These are phyloP conservation scores for Pulveroboletus sp. DNA, from an alignment of 768 basidiomycete species.

Conservation along the genomic window DNA sequence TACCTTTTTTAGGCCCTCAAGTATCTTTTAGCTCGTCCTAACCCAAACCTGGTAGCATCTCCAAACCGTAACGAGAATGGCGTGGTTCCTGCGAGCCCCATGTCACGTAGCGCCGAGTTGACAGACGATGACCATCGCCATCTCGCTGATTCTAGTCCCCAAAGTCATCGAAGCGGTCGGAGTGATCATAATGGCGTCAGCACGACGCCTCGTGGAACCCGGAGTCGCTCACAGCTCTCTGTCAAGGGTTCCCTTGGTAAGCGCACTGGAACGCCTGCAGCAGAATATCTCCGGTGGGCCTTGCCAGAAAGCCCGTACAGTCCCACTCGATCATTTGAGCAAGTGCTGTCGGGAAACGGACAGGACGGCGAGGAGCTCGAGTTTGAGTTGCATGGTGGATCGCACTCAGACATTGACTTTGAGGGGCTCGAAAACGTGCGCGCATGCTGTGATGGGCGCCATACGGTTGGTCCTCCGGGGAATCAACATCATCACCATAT, in stretches of 20 bases:
- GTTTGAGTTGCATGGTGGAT: constrained; percentile 78
- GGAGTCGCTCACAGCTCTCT: constrained; percentile 77
- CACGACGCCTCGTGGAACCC: constrained; percentile 70
- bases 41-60: constrained; percentile 21
- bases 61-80: constrained; percentile 30
- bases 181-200: constrained; percentile 60
- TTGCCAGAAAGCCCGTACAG: constrained; percentile 73
- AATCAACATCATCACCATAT: constrained; percentile 56
- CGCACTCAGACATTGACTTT: constrained; percentile 70
- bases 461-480: constrained; percentile 70
- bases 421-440: constrained; percentile 95
- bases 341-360: constrained; percentile 34
- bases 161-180: constrained; percentile 67
- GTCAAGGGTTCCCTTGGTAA: constrained; percentile 70
- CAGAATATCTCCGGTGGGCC: constrained; percentile 83
- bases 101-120: constrained; percentile 38
- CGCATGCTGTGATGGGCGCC: constrained; percentile 83
- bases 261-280: constrained; percentile 85
- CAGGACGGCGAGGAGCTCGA: constrained; percentile 64
- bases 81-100: constrained; percentile 45
- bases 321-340: constrained; percentile 64
- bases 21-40: constrained; percentile 81
- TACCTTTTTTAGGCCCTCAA: constrained; percentile 65
- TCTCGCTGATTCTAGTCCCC: constrained; percentile 52
- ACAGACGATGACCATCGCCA: constrained; percentile 52